Base-by-base conservation (phyloP, 169 alveolate genomes). In the Plasmodium vinckei region DNA sequence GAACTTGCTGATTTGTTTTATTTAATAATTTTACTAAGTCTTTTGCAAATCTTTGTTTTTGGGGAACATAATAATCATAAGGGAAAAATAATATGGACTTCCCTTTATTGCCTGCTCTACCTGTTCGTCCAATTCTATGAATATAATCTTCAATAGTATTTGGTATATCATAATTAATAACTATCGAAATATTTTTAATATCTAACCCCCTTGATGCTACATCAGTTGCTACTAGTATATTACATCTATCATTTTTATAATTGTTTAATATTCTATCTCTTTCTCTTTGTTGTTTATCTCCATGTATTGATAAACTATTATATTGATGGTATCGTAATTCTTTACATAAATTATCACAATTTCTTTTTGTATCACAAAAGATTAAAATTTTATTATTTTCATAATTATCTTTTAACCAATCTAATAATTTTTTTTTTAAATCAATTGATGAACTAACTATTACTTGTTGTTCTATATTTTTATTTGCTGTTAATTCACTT, bases 161-260 rank as follows among this genome's bases (percentile, higher is more conserved):
- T 5, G 99, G 99, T 65, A 97, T 95, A 93, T 97, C 99, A 89
- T 96, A 96, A 91, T 98, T 98, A 1, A 98, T 93, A 10, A 98
- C 99, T 67, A 93, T 94, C 17, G 95, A 94, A 27, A 98, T 97
- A 25, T 95, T 96, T 12, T 95, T 97, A 42, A 98, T 96, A 93
- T 98, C 99, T 23, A 98, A 88, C 17, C 99, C 99, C 89, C 99
- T 91, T 53, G 98, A 97, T 2, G 98, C 99, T 9, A 98, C 97
- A 91, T 98, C 99, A 0, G 99, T 97, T 69, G 99, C 98, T 5
- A 97, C 98, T 70, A 98, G 87, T 65, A 98, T 95, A 87, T 96
- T 97, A 59, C 93, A 87, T 23, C 95, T 90, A 15, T 98, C 99
- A 23, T 91, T 93, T 84, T 96, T 96, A 82, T 97, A 97, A 56